Percentiles rank a stretch among this genome's conserved stretches.
Conservation (phyloP, 345 rosid species). For the Brassica carinata region DNA sequence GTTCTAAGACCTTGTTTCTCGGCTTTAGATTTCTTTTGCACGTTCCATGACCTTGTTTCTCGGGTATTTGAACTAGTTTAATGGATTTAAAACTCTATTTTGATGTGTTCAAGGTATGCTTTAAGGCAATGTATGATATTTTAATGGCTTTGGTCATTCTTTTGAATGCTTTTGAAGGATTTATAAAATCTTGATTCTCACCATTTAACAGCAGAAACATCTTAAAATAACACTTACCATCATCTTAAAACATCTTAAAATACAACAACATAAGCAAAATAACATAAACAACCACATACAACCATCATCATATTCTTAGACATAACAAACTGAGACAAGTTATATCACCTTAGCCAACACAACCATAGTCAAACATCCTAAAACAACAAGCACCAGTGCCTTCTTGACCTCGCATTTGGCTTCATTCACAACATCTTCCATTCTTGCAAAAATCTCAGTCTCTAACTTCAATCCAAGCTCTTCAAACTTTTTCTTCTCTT, state of each 20-base stretch:
- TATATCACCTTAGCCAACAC: neutral
- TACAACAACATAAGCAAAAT: too few species aligned
- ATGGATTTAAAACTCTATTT: neutral
- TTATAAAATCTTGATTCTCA: too few species aligned
- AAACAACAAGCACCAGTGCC: neutral
- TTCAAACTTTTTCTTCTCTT: too few species aligned
- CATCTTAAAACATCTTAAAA: too few species aligned
- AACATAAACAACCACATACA: too few species aligned
- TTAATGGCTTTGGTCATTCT: neutral
- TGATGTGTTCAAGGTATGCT: neutral
- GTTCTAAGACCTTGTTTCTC: neutral
- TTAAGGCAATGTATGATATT: neutral
- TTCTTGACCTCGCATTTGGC: neutral
- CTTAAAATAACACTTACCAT: too few species aligned
- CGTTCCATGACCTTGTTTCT: neutral
- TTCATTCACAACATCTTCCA: neutral
- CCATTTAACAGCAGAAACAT: too few species aligned
- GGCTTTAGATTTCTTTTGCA: too few species aligned
- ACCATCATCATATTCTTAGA: too few species aligned
- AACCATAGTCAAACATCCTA: neutral
- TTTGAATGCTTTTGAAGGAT: too few species aligned
- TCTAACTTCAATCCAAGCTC: neutral
- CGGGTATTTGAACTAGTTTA: neutral
- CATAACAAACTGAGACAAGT: neutral
- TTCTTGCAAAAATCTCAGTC: neutral